Percentiles rank a stretch among this genome's conserved stretches.
phyloP scores from a whole-genome alignment of 495 filamentous ascomycete species.

The Neurospora sp. region DNA sequence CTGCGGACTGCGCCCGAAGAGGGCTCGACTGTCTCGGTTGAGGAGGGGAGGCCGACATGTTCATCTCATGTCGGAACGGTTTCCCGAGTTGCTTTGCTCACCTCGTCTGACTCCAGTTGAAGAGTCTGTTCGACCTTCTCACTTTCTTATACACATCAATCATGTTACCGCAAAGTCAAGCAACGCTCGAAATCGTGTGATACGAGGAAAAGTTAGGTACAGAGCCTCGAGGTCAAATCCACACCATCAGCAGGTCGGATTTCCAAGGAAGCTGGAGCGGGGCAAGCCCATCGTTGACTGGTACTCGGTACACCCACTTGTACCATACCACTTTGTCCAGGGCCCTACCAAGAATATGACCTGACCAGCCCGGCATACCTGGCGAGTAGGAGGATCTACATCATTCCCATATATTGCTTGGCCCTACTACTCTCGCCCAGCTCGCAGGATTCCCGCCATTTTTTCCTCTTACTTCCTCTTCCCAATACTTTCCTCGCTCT shows the following conservation, averaged over 20 bases:
- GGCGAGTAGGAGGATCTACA: neutral
- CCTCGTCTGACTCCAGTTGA: neutral
- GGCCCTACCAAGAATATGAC: neutral
- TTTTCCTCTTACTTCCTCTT: neutral
- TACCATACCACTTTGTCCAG: neutral
- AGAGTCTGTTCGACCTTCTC: neutral
- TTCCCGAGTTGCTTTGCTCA: neutral
- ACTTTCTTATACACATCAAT: neutral
- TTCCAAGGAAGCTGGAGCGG: neutral
- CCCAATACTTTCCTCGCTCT: neutral
- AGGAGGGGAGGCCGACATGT: neutral
- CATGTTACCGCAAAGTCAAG: neutral
- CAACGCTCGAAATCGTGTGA: neutral
- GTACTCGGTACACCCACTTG: neutral
- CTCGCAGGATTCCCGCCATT: neutral
- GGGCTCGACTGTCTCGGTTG: neutral
- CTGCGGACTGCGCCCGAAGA: neutral
- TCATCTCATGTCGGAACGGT: neutral
- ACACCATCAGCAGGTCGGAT: neutral
- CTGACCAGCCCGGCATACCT: neutral
- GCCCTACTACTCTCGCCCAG: neutral
- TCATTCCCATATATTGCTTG: neutral
- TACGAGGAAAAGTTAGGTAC: neutral
- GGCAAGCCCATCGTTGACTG: neutral
- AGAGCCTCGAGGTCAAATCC: neutral